A percentile compares a stretch with the other conserved stretches of the same genome.
Evolutionary conservation across 768 basidiomycete species (phyloP).

Genomic region (Xerocomellus intermedius): DNA sequence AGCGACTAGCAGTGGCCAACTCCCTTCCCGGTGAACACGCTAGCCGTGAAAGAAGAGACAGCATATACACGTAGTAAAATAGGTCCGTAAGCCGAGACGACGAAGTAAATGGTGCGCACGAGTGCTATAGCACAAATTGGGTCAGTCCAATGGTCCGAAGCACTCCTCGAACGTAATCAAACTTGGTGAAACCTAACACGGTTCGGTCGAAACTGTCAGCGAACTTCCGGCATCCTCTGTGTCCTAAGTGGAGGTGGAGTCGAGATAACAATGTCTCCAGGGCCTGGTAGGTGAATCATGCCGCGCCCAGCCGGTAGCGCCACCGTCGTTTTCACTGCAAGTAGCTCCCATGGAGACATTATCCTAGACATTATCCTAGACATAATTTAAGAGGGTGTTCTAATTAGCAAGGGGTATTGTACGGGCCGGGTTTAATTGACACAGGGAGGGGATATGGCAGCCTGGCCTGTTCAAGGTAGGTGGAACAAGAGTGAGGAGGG

Average conservation of each 20-base stretch:
- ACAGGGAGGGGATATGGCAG: too few species aligned
- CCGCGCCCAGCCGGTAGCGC: not conserved
- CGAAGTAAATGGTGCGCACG: not conserved
- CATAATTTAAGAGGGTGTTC: not conserved
- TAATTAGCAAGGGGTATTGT: not conserved
- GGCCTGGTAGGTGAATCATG: too few species aligned
- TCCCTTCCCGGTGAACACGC: not conserved
- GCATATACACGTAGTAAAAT: not conserved
- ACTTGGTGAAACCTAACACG: not conserved
- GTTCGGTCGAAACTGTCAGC: not conserved
- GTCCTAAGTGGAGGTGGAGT: not conserved
- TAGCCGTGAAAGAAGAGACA: not conserved
- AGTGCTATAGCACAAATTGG: not conserved
- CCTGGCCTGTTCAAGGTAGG: not conserved
- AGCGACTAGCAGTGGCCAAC: not conserved
- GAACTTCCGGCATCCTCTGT: not conserved
- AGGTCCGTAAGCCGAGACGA: not conserved
- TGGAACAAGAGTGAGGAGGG: not conserved
- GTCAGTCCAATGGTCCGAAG: not conserved
- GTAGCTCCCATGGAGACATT: conserved; percentile 4
- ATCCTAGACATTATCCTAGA: not conserved
- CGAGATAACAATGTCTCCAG: not conserved
- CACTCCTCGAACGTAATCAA: not conserved
- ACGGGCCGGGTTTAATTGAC: too few species aligned
- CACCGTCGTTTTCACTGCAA: not conserved